Percentiles rank a stretch among this genome's conserved stretches.
Evolutionary conservation across 2,329 filamentous ascomycete genomes (phyloP).

Genomic region (Orbilia blumenaviensis): DNA sequence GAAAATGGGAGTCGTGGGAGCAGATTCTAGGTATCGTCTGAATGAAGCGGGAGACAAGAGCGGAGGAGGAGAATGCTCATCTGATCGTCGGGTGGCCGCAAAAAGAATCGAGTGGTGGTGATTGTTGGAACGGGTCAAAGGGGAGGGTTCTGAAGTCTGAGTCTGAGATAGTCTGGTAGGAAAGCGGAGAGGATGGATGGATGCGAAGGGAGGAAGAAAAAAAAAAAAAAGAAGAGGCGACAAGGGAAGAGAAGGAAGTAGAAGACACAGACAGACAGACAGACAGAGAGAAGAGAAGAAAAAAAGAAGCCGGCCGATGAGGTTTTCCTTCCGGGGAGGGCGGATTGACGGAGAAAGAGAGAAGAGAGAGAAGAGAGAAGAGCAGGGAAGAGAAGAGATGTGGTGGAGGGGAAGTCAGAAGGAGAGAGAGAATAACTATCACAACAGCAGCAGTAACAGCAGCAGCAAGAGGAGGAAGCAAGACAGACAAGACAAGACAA

Average conservation of each 20-base stretch:
- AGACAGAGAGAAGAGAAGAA: slow-evolving; percentile 54
- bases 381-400: too few relatives aligned
- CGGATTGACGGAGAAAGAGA: slow-evolving; percentile 59
- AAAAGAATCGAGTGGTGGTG: slow-evolving; percentile 51
- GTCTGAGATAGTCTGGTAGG: too few relatives aligned
- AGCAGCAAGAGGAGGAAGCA: too few relatives aligned
- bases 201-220: slow-evolving; percentile 59
- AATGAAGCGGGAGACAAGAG: slow-evolving; percentile 53
- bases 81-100: slow-evolving; percentile 52
- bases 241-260: slow-evolving; percentile 53
- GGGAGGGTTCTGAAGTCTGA: too few relatives aligned
- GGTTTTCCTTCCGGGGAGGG: too few relatives aligned
- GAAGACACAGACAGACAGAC: too few relatives aligned
- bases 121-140: slow-evolving; percentile 51
- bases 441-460: too few relatives aligned
- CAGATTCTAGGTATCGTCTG: slow-evolving; percentile 59
- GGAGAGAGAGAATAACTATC: slow-evolving; percentile 59
- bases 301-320: too few relatives aligned
- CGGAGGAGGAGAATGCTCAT: slow-evolving; percentile 55
- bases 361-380: too few relatives aligned
- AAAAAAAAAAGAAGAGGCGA: slow-evolving; percentile 58
- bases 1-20: slow-evolving; percentile 51
- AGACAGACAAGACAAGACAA: too few relatives aligned
- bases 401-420: too few relatives aligned
- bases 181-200: too few relatives aligned